Evolutionary conservation across 2,329 filamentous ascomycete species (phyloP), one percentile per base, ranked within the genome.

Genomic region (Neophaeococcomyces aloes): DNA sequence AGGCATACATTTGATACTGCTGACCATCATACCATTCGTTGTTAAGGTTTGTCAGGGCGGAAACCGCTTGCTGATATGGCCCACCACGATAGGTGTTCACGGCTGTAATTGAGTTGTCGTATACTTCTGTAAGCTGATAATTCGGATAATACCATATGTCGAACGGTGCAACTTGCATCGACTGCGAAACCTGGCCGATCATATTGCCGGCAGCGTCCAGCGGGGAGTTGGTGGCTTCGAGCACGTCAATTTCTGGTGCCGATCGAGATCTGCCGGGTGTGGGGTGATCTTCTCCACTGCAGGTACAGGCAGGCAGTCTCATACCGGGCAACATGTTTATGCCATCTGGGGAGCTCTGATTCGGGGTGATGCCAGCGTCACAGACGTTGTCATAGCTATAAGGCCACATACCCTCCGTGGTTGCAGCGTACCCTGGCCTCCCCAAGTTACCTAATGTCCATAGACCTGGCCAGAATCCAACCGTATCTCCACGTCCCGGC

Each of bases 401-500:
- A 0, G 81, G 81, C 81, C 81, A 85, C 60, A 83, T 68, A 3
- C 81, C 81, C 49, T 85, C 80, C 0, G 79, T 84, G 1, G 79
- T 82, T 7, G 78, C 75, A 25, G 76, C 70, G 59, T 82, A 82
- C 10, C 81, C 81, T 19, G 81, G 77, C 50, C 81, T 71, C 29
- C 76, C 81, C 17, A 85, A 68, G 55, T 85, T 85, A 3, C 81
- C 81, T 78, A 85, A 83, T 0, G 79, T 70, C 81, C 81, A 85
- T 61, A 83, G 81, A 61, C 81, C 81, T 32, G 81, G 81, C 81
- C 81, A 85, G 61, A 84, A 81, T 45, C 81, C 81, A 44, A 76
- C 70, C 11, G 76, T 72, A 50, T 83, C 77, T 35, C 80, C 81
- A 36, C 69, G 63, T 13, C 80, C 81, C 11, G 81, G 81, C 4